Evolutionary conservation across 805 yeast genomes (phyloP), one percentile per base, ranked within the genome.

Genomic region (Blastobotrys terrestris): DNA sequence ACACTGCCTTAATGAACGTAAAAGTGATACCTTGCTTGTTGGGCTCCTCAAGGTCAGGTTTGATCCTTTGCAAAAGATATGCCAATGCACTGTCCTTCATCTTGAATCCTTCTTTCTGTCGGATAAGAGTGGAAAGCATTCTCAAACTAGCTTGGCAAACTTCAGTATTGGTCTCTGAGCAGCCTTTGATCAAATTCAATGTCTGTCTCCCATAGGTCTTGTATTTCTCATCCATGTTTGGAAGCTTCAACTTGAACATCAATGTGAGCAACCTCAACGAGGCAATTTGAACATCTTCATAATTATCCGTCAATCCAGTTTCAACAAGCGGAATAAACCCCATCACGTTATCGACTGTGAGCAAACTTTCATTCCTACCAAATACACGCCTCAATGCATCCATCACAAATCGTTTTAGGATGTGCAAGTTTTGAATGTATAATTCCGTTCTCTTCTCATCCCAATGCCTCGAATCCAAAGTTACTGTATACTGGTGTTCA

Each of bases 21-120:
- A 91, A 88, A 0, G 97, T 95, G 44, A 88, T 75, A 42, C 95
- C 90, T 66, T 92, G 97, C 58, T 84, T 80, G 59, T 80, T 84
- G 8, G 96, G 96, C 60, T 92, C 96, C 62, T 87, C 90, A 55
- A 94, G 72, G 69, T 94, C 98, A 1, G 97, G 95, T 64, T 79
- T 80, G 44, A 94, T 72, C 58, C 87, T 77, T 8, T 79, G 78
- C 56, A 94, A 70, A 20, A 92, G 72, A 63, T 85, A 88, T 52
- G 87, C 83, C 39, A 90, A 65, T 0, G 96, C 88, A 2, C 80
- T 72, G 31, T 83, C 85, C 59, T 85, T 86, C 59, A 90, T 66
- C 48, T 78, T 73, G 44, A 88, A 72, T 50, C 83, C 83, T 3
- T 79, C 77, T 61, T 81, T 83, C 59, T 84, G 83, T 60, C 92